phyloP scores from a whole-genome alignment of 441 rosid species.

The Populus hybrid region DNA sequence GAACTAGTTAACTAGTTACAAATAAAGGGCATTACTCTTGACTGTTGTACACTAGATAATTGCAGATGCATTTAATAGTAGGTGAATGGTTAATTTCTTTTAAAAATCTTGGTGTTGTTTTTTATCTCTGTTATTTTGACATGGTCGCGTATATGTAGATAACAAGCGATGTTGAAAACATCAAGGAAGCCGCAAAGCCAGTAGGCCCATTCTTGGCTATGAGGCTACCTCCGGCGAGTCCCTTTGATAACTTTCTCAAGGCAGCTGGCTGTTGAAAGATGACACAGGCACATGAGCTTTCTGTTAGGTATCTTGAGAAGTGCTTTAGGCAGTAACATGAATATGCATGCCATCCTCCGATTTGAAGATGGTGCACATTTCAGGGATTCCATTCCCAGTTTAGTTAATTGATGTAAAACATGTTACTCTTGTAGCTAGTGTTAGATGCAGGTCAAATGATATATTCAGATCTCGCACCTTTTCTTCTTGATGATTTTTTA shows the following conservation, averaged over 20 bases:
- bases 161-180: constrained; percentile 3
- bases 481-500: not conserved
- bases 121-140: not conserved
- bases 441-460: not conserved
- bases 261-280: constrained; percentile 73
- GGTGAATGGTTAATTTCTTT: too few species aligned
- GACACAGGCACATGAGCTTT: not conserved
- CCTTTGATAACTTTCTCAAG: constrained; percentile 90
- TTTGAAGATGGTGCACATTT: not conserved
- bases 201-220: constrained; percentile 52
- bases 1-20: too few species aligned
- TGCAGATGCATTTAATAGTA: not conserved
- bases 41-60: not conserved
- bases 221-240: constrained; percentile 95
- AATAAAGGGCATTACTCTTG: not conserved
- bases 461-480: not conserved
- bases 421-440: not conserved
- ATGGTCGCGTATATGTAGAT: constrained; percentile 20
- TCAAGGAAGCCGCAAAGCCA: constrained; percentile 23
- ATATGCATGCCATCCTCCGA: not conserved
- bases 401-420: not conserved
- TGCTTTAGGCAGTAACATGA: not conserved
- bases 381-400: not conserved
- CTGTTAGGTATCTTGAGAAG: not conserved
- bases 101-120: too few species aligned